phyloP scores from a whole-genome alignment of 176 grass and related monocot species.

The Paspalum vaginatum region DNA sequence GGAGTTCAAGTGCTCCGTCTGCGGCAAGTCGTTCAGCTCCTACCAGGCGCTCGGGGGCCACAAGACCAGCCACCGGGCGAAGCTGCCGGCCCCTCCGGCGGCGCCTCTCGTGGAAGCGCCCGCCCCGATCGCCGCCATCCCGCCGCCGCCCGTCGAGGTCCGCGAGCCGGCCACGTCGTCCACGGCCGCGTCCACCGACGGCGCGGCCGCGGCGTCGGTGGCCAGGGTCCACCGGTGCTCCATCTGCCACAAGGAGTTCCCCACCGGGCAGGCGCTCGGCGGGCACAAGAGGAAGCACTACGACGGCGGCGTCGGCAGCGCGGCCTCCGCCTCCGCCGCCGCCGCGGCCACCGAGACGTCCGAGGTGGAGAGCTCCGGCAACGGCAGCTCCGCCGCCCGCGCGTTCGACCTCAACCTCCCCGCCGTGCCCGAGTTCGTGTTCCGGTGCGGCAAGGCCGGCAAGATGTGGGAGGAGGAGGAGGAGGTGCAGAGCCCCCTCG shows the following conservation, averaged over 20 bases:
- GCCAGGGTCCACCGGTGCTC: slow-evolving; percentile 77
- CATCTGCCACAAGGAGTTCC: slow-evolving; percentile 88
- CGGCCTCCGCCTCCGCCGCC: slow-evolving; percentile 12
- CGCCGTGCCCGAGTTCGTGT: slow-evolving; percentile 67
- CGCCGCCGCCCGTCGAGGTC: slow-evolving; percentile 30
- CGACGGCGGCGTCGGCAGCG: slow-evolving; percentile 55
- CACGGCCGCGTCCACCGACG: slow-evolving; percentile 50
- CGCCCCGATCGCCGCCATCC: background rate
- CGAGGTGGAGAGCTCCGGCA: slow-evolving; percentile 67
- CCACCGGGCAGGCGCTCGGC: slow-evolving; percentile 85
- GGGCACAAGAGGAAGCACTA: slow-evolving; percentile 99
- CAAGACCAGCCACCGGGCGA: slow-evolving; percentile 90
- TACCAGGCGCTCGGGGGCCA: slow-evolving; percentile 96
- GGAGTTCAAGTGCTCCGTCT: slow-evolving; percentile 85
- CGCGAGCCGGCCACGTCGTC: slow-evolving; percentile 64
- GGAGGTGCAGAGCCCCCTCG: slow-evolving; percentile 95
- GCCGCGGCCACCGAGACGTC: slow-evolving; percentile 49
- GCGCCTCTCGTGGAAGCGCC: slow-evolving; percentile 8
- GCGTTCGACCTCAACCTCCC: slow-evolving; percentile 96
- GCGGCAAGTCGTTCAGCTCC: slow-evolving; percentile 85
- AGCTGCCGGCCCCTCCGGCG: slow-evolving; percentile 11
- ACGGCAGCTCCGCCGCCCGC: slow-evolving; percentile 46
- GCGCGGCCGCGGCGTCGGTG: background rate
- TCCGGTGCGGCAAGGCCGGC: slow-evolving; percentile 47
- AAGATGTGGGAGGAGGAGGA: slow-evolving; percentile 74